These are phyloP conservation scores for Dipteronia sinensis DNA, from an alignment of 345 rosid genomes.

Conservation along the genomic window DNA sequence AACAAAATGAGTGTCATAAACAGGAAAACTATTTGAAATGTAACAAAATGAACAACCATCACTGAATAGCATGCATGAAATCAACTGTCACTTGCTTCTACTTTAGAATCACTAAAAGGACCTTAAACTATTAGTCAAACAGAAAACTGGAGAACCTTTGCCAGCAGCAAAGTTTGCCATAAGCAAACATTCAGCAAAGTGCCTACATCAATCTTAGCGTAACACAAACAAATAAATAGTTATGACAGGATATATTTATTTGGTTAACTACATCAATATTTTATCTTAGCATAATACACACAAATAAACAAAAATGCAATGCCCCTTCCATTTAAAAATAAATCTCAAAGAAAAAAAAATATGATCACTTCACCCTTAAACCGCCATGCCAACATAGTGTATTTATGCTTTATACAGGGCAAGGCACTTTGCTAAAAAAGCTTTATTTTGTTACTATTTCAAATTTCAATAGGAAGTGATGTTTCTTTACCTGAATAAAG, in stretches of 20 bases:
- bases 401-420: no score
- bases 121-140: not conserved
- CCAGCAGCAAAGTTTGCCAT: not conserved
- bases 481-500: constrained; percentile 69
- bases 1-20: constrained; percentile 11
- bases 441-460: no score
- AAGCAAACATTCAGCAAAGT: not conserved
- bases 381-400: not conserved
- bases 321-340: not conserved
- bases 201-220: not conserved
- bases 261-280: not conserved
- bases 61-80: not conserved
- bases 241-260: not conserved
- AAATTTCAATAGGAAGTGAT: not conserved
- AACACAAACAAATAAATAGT: not conserved
- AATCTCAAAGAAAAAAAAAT: not conserved
- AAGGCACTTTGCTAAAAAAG: no score
- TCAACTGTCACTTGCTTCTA: not conserved
- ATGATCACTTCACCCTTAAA: not conserved
- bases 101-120: not conserved
- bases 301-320: not conserved
- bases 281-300: not conserved
- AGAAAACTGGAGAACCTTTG: not conserved
- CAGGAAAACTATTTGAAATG: not conserved
- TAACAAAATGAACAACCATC: not conserved